Percentiles rank a stretch among this genome's conserved stretches.
Conservation (phyloP, 2,329 filamentous ascomycete genomes). For the Graphiopsis chlorocephala region DNA sequence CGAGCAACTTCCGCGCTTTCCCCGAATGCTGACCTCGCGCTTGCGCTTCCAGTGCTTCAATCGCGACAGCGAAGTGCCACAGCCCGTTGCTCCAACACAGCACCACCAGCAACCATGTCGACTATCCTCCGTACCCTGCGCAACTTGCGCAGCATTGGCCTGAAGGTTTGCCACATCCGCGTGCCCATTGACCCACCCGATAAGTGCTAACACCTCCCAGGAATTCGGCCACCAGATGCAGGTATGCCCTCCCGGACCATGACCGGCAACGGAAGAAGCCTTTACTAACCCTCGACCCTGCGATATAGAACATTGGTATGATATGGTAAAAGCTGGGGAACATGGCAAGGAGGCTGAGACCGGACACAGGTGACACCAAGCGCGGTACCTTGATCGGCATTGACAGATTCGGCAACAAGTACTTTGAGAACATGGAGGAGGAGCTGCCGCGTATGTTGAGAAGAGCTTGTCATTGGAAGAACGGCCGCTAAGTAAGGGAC, state of each 20-base stretch:
- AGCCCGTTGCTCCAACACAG: constrained; percentile 5
- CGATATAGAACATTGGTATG: constrained; percentile 37
- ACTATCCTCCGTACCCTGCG: constrained; percentile 80
- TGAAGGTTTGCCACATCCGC: constrained; percentile 62
- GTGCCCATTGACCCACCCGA: not conserved
- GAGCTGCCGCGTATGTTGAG: constrained; percentile 75
- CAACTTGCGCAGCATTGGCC: constrained; percentile 81
- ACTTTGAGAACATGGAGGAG: constrained; percentile 85
- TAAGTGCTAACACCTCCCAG: constrained; percentile 50
- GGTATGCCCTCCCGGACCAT: constrained; percentile 56
- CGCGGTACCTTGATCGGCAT: constrained; percentile 78
- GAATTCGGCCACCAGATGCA: constrained; percentile 91
- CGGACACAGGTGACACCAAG: constrained; percentile 82
- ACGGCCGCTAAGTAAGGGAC: constrained; percentile 11
- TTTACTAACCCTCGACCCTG: not conserved
- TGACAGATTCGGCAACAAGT: constrained; percentile 96
- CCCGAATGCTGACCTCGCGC: constrained; percentile 1
- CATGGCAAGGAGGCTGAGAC: constrained; percentile 30
- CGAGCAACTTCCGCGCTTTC: constrained; percentile 7
- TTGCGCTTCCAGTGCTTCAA: constrained; percentile 6
- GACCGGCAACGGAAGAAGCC: not conserved
- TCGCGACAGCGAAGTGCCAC: constrained; percentile 3
- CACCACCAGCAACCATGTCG: constrained; percentile 68
- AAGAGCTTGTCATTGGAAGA: not conserved
- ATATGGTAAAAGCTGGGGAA: constrained; percentile 6